Base-by-base conservation (phyloP, 2,329 filamentous ascomycete species). In the Cordyceps tenuipes region DNA sequence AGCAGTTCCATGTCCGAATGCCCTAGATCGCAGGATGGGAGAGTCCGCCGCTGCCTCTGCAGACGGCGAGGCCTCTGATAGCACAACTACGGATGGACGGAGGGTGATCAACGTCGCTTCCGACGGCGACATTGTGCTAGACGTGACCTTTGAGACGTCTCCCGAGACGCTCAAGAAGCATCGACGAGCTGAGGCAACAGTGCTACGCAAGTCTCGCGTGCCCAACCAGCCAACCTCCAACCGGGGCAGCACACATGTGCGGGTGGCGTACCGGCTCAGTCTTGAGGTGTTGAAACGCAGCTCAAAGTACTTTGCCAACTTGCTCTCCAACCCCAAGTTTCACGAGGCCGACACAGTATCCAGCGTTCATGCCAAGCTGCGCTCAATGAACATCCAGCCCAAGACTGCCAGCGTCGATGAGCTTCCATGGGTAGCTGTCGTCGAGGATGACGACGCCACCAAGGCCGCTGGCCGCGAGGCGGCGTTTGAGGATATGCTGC, bases 391-490 rank as follows among this genome's bases (percentile, higher is more conserved):
- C 56, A 66, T 80, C 29, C 75, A 74, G 48, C 76, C 84, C 1
- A 73, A 72, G 17, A 77, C 82, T 49, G 77, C 79, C 2, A 76
- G 78, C 10, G 66, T 73, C 9, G 64, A 70, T 1, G 78, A 82
- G 36, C 76, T 91, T n/a, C 88, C 88, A 2, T 77, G 78, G 68
- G 78, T 91, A 58, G 66, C 73, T 48, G 86, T 91, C 66, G 74
- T 79, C 2, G 85, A 91, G 66, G 82, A 90, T 62, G 88, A 90
- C 62, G 81, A 85, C 62, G 86, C 86, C 23, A 88, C 86, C 54
- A 80, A 79, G 39, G 74, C 78, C 1, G 79, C 82, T 12, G 79
- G 81, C 8, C 81, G 88, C 39, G 84, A 87, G 64, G 75, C 75
- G 7, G 77, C 83, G n/a, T 83, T 89, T 64, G 80, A 79, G 53